Evolutionary conservation across 345 rosid genomes (phyloP).

Genomic region (Citrus hindsii): DNA sequence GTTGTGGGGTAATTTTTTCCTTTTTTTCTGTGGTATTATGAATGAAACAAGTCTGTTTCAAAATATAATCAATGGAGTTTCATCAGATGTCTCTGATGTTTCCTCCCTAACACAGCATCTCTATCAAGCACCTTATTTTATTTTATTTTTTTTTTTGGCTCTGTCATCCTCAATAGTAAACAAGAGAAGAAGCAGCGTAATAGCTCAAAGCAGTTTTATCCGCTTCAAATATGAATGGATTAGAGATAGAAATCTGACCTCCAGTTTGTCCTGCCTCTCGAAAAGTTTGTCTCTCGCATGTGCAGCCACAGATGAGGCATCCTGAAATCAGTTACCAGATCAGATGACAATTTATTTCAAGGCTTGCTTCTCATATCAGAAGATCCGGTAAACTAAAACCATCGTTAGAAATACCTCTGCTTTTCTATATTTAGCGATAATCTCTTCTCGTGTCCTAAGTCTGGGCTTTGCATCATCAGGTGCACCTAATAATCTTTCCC

Average conservation of each 20-base stretch:
- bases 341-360: conserved; percentile 1
- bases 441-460: conserved; percentile 44
- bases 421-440: conserved; percentile 49
- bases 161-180: background rate
- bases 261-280: conserved; percentile 41
- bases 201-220: background rate
- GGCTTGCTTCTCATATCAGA: background rate
- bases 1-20: background rate
- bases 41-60: background rate
- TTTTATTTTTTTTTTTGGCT: background rate
- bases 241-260: conserved; percentile 23
- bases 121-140: background rate
- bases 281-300: conserved; percentile 45
- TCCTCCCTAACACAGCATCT: background rate
- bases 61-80: background rate
- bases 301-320: conserved; percentile 44
- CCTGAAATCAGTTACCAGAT: conserved; percentile 27
- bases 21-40: background rate
- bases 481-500: conserved; percentile 40
- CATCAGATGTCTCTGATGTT: background rate
- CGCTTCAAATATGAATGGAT: background rate
- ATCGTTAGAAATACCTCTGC: conserved; percentile 29
- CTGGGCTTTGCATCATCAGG: conserved; percentile 38
- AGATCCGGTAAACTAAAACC: background rate
- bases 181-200: background rate